Evolutionary conservation across 441 rosid genomes (phyloP).

Genomic region (Eugenia klotzschiana): DNA sequence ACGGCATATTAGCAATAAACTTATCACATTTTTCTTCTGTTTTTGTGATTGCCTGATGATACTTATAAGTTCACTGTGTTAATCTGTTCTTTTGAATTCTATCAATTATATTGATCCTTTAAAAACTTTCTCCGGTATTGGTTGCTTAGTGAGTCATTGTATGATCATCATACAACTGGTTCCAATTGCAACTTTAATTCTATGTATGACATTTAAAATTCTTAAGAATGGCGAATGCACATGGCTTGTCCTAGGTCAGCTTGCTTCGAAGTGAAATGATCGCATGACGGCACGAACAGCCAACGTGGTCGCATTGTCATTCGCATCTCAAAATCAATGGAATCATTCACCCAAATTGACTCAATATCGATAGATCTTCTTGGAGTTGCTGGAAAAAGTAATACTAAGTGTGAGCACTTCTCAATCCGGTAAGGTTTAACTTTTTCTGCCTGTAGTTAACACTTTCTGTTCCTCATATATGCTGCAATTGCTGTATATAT

Average conservation of each 20-base stretch:
- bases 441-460: not conserved
- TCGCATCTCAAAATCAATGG: slow-evolving; percentile 22
- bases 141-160: not conserved
- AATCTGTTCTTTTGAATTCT: not conserved
- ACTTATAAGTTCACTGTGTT: not conserved
- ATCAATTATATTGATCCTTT: not conserved
- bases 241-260: not conserved
- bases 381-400: slow-evolving; percentile 19
- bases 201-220: not conserved
- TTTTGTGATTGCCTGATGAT: not conserved
- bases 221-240: not conserved
- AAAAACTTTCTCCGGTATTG: not conserved
- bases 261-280: not conserved
- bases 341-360: slow-evolving; percentile 47
- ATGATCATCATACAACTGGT: not conserved
- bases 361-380: slow-evolving; percentile 62
- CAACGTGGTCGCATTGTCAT: slow-evolving; percentile 10
- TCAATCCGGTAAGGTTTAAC: slow-evolving; percentile 55
- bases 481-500: not conserved
- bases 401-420: slow-evolving; percentile 51
- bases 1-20: not conserved
- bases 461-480: not conserved
- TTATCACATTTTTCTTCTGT: not conserved
- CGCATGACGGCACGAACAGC: not conserved
- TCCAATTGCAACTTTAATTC: not conserved